phyloP scores from a whole-genome alignment of 2,329 filamentous ascomycete species.

The Monosporascus sp. region DNA sequence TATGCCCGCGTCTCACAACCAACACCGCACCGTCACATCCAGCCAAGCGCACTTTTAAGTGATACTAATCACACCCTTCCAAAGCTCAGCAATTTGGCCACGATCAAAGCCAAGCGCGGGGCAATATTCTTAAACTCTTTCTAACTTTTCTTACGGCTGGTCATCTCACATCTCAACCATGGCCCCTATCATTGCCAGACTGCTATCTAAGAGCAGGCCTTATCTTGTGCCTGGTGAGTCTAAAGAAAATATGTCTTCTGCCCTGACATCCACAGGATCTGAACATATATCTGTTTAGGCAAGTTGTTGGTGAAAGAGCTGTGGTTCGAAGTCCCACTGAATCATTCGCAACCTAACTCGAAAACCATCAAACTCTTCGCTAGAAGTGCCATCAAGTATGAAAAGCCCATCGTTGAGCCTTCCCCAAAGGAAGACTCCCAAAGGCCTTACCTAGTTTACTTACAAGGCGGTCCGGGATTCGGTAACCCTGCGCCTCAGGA shows the following conservation, averaged over 20 bases:
- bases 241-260: not conserved
- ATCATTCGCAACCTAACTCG: constrained; percentile 59
- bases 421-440: constrained; percentile 30
- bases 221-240: constrained; percentile 32
- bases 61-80: too few relatives aligned
- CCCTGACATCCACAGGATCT: constrained; percentile 1
- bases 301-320: constrained; percentile 73
- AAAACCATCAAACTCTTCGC: constrained; percentile 71
- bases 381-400: constrained; percentile 63
- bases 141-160: too few relatives aligned
- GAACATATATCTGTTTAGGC: constrained; percentile 40
- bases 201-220: constrained; percentile 31
- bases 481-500: constrained; percentile 71
- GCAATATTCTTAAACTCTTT: too few relatives aligned
- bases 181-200: constrained; percentile 20
- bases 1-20: too few relatives aligned
- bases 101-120: too few relatives aligned
- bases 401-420: constrained; percentile 50
- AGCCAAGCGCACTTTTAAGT: too few relatives aligned
- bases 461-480: constrained; percentile 83
- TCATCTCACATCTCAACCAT: constrained; percentile 5
- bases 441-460: constrained; percentile 62
- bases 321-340: constrained; percentile 80
- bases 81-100: too few relatives aligned
- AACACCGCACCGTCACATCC: too few relatives aligned